Evolutionary conservation across 345 rosid genomes (phyloP).

Genomic region (Gossypium mustelinum): DNA sequence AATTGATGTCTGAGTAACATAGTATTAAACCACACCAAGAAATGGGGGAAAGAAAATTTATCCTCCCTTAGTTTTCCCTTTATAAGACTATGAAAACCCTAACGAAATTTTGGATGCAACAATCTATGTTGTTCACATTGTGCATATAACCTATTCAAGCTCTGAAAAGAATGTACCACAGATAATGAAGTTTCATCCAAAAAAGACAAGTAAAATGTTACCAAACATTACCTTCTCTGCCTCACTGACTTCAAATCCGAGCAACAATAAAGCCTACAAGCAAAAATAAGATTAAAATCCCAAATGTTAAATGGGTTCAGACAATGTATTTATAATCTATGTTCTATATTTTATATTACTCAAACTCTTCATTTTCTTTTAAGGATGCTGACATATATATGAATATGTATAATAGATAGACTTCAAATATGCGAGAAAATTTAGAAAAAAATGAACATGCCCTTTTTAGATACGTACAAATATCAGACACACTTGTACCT

Average conservation of each 20-base stretch:
- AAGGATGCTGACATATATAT: no score
- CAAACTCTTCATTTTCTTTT: neutral
- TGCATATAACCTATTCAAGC: neutral
- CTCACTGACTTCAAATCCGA: slow-evolving; percentile 68
- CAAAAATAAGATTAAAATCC: neutral
- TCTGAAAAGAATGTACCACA: neutral
- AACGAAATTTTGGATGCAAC: neutral
- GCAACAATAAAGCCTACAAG: slow-evolving; percentile 64
- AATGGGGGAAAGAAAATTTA: neutral
- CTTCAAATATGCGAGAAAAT: neutral
- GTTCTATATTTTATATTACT: neutral
- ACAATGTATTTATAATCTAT: neutral
- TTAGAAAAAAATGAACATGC: neutral
- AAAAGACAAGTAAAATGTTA: neutral
- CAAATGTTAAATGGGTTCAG: neutral
- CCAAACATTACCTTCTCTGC: slow-evolving; percentile 45
- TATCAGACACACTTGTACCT: neutral
- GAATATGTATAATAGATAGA: no score
- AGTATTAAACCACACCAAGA: neutral
- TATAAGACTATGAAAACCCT: neutral
- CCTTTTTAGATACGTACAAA: neutral
- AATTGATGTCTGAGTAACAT: neutral
- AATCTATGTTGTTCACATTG: neutral
- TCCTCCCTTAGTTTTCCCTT: neutral
- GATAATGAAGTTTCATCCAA: neutral